Conservation (phyloP, 148 eudicot genomes). For the Fagopyrum tataricum region DNA sequence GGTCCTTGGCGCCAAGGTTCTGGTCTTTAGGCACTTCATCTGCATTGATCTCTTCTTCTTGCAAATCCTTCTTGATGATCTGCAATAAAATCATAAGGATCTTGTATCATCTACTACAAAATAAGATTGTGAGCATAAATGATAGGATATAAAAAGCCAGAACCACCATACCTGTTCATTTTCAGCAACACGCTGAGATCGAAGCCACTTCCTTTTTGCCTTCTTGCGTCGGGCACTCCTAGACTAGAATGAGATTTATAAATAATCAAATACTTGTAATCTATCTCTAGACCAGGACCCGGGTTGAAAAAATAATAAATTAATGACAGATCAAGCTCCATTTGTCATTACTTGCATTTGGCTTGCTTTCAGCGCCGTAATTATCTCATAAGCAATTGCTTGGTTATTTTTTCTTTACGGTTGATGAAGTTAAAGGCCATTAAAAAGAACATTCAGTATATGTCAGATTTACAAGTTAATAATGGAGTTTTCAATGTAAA, state of each 20-base stretch:
- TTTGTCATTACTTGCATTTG: neutral
- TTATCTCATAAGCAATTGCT: neutral
- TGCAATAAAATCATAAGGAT: neutral
- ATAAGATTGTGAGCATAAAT: neutral
- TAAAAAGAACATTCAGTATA: neutral
- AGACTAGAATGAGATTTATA: slow-evolving; percentile 8
- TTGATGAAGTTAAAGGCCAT: neutral
- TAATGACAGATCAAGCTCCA: neutral
- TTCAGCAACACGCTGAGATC: slow-evolving; percentile 29
- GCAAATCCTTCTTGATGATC: neutral
- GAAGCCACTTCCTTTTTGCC: slow-evolving; percentile 40
- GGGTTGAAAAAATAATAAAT: neutral
- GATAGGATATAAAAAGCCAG: neutral
- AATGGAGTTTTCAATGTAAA: neutral
- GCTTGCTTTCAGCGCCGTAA: neutral
- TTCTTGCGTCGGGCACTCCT: slow-evolving; percentile 56
- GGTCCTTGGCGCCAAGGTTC: slow-evolving; percentile 14
- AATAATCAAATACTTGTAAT: neutral
- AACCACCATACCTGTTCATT: slow-evolving; percentile 29
- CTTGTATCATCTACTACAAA: neutral
- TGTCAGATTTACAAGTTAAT: neutral
- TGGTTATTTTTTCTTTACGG: neutral
- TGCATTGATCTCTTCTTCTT: slow-evolving; percentile 18
- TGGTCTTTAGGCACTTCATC: slow-evolving; percentile 16
- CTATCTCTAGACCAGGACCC: neutral